Conservation (phyloP, 73 alveolate species). For the Symbiodinium natans region DNA sequence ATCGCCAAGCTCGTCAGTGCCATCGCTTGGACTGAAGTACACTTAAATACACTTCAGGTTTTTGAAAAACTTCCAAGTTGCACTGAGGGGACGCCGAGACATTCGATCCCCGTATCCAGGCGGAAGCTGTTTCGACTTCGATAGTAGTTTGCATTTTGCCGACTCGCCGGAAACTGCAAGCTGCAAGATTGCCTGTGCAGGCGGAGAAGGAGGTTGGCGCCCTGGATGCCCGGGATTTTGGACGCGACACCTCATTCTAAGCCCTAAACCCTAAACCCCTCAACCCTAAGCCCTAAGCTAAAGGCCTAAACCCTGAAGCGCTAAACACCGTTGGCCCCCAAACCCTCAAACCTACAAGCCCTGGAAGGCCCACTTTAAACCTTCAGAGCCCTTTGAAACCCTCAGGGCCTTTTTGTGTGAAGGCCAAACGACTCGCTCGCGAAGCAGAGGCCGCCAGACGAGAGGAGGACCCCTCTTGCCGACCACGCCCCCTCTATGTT, state of each 20-base stretch:
- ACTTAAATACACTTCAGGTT: not conserved
- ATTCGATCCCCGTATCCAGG: constrained; percentile 39
- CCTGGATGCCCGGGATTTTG: not conserved
- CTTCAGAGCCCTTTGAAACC: no score
- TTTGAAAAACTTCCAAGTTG: not conserved
- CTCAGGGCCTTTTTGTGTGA: no score
- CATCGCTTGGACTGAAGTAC: no score
- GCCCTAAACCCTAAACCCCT: not conserved
- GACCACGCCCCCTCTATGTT: not conserved
- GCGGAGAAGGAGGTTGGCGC: constrained; percentile 56
- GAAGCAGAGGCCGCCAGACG: constrained; percentile 47
- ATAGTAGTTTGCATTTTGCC: no score
- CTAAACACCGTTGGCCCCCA: no score
- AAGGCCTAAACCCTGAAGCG: no score
- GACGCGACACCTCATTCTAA: not conserved
- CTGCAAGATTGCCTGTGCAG: no score
- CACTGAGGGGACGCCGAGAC: constrained; percentile 43
- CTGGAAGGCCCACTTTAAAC: no score
- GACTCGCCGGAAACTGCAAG: no score
- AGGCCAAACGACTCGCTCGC: constrained; percentile 62
- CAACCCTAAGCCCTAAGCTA: no score
- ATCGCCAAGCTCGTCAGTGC: constrained; percentile 55
- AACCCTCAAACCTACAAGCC: no score
- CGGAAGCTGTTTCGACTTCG: not conserved
- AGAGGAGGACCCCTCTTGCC: constrained; percentile 29